A percentile compares a stretch with the other conserved stretches of the same genome.
These are phyloP conservation scores for Apiospora sp. DNA, from an alignment of 2,329 filamentous ascomycete genomes.

Conservation along the genomic window DNA sequence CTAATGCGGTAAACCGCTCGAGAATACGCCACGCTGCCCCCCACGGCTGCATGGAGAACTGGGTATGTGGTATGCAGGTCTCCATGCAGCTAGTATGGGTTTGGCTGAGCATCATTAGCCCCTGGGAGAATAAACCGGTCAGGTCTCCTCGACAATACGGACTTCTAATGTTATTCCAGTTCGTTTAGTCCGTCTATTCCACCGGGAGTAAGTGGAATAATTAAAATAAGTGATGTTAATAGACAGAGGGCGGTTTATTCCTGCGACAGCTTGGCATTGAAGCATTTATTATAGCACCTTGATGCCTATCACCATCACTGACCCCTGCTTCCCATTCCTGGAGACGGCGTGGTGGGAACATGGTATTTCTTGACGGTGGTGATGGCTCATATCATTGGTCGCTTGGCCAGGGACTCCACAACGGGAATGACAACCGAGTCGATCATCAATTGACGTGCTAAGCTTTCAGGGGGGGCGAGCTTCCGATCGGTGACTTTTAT, in stretches of 20 bases:
- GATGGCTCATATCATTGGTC: too few species aligned
- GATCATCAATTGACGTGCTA: background rate
- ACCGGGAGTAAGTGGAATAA: too few species aligned
- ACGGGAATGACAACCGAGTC: background rate
- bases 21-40: background rate
- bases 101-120: background rate
- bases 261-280: too few species aligned
- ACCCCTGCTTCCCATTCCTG: background rate
- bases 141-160: too few species aligned
- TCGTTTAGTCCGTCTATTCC: too few species aligned
- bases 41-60: background rate
- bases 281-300: too few species aligned
- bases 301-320: background rate
- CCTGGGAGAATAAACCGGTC: too few species aligned
- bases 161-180: too few species aligned
- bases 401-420: background rate
- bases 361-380: too few species aligned
- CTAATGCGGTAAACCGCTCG: background rate
- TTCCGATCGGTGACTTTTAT: background rate
- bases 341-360: too few species aligned
- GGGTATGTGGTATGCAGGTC: background rate
- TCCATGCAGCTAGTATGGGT: background rate
- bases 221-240: too few species aligned
- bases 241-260: too few species aligned
- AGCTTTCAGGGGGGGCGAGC: background rate